Conservation (phyloP, 2,329 filamentous ascomycete genomes). For the Colletotrichum ledebouriae region DNA sequence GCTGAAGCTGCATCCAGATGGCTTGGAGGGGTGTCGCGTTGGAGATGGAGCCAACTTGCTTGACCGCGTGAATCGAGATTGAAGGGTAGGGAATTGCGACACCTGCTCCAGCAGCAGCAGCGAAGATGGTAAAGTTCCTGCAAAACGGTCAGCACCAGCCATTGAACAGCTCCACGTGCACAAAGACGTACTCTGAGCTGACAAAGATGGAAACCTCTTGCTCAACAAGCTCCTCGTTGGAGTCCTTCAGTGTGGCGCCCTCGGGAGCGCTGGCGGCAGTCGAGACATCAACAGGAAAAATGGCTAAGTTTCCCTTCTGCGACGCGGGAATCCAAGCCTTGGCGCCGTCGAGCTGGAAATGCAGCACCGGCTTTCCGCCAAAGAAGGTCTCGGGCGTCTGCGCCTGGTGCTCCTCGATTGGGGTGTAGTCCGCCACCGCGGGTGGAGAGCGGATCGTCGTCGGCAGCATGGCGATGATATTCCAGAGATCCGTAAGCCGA, state of each 20-base stretch:
- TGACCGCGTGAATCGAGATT: conserved; percentile 82
- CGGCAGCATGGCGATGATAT: conserved; percentile 55
- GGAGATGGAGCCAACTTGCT: conserved; percentile 63
- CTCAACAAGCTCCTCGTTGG: conserved; percentile 56
- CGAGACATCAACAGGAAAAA: conserved; percentile 60
- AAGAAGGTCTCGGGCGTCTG: conserved; percentile 81
- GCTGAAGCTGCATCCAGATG: conserved; percentile 78
- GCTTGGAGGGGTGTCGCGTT: conserved; percentile 57
- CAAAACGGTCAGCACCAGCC: neutral
- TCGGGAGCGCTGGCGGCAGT: conserved; percentile 52
- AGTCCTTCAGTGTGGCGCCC: conserved; percentile 50
- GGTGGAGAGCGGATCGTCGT: conserved; percentile 71
- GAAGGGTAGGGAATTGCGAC: conserved; percentile 79
- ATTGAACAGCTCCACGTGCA: neutral
- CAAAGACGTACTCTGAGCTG: conserved; percentile 65
- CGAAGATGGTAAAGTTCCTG: conserved; percentile 72
- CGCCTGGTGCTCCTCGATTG: conserved; percentile 77
- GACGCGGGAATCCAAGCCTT: conserved; percentile 70
- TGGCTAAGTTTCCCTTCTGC: conserved; percentile 68
- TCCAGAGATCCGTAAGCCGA: conserved; percentile 21
- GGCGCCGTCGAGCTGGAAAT: conserved; percentile 70
- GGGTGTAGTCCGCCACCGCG: conserved; percentile 69
- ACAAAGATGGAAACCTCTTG: conserved; percentile 69
- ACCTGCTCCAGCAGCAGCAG: conserved; percentile 67
- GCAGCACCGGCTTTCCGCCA: conserved; percentile 77